Base-by-base conservation (phyloP, 495 filamentous ascomycete genomes). In the Aspergillus cristatus region DNA sequence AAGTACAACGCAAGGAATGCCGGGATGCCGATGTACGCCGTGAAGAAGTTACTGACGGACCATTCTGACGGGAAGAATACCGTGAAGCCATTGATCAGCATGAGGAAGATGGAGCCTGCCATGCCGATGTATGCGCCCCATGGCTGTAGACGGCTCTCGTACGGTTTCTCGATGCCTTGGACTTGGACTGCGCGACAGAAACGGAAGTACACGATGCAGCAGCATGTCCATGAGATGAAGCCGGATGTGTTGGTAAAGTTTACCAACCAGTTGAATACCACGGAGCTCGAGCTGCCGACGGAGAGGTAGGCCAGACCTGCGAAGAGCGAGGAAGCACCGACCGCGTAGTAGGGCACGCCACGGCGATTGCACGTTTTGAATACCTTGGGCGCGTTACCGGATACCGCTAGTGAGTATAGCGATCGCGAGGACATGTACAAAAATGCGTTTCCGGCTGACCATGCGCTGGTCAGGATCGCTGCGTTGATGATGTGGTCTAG, bases 341-440 rank as follows among this genome's bases (percentile, higher is more conserved):
- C 69, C 3, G 66, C 60, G 32, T 60, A 39, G 37, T 65, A 69
- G 8, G 70, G 73, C 2, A 75, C 71, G 12, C 67, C 67, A 48
- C 51, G 56, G 37, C 65, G 62, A 36, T 62, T 72, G 48, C 67
- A 70, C n/a, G 58, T 38, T 28, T 62, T 68, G 55, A 72, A 68
- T 28, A 72, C 49, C 20, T 24, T 8, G 1, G 70, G 70, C 2
- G 70, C 70, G 40, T 68, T 64, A 12, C 67, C 67, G 12, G 65
- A 61, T 18, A 75, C 51, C n/a, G 73, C 69, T n/a, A 76, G 54
- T 0, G 65, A 67, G 50, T 75, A 75, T 7, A 75, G 54, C 2
- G 63, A 80, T n/a, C 86, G 76, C 0, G 78, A 82, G n/a, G 80
- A 83, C 22, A 80, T 85, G 62, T 86, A 90, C 37, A 88, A 67